A percentile compares a stretch with the other conserved stretches of the same genome.
Conservation (phyloP, 768 basidiomycete species). For the Amanita subjunquillea region DNA sequence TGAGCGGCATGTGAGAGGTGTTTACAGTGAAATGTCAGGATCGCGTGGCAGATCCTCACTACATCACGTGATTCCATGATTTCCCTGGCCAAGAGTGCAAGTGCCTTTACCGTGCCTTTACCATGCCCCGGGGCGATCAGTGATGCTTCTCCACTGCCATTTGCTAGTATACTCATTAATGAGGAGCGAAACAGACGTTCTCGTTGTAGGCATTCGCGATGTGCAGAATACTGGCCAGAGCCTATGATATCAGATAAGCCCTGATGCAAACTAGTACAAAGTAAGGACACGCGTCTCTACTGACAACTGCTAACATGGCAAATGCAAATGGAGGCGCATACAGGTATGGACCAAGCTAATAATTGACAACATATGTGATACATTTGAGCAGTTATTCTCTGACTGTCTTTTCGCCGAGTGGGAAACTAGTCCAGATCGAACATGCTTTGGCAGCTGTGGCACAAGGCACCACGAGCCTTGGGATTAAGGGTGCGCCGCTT, state of each 20-base stretch:
- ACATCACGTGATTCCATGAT: background rate
- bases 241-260: background rate
- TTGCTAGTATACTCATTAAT: conserved; percentile 41
- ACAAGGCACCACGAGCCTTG: conserved; percentile 92
- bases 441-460: conserved; percentile 96
- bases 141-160: conserved; percentile 35
- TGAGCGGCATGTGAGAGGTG: conserved; percentile 36
- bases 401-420: conserved; percentile 98
- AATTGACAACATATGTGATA: conserved; percentile 6
- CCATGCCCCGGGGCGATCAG: too few species aligned
- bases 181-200: background rate
- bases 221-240: background rate
- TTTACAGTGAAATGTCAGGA: background rate
- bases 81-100: background rate
- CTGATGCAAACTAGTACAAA: conserved; percentile 2
- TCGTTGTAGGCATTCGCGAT: background rate
- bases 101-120: too few species aligned
- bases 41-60: too few species aligned
- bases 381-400: conserved; percentile 75
- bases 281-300: conserved; percentile 7
- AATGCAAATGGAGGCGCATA: conserved; percentile 77
- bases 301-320: conserved; percentile 40
- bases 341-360: conserved; percentile 32
- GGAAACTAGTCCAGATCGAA: conserved; percentile 99
- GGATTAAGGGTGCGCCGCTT: conserved; percentile 79